phyloP scores from a whole-genome alignment of 495 filamentous ascomycete species.

The Articulospora tetracladia region DNA sequence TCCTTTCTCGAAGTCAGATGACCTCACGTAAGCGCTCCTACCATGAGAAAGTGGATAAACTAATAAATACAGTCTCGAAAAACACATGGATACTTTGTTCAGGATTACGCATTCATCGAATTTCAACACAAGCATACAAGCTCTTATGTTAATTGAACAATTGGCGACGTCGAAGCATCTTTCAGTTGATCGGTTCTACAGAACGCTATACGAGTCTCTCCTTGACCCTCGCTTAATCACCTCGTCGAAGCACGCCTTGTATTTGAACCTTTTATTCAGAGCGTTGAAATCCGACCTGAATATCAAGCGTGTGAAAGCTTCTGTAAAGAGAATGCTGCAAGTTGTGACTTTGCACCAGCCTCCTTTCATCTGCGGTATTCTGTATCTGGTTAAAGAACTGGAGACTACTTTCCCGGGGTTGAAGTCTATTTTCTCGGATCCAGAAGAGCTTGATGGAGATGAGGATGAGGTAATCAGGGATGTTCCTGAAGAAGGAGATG shows the following conservation, averaged over 20 bases:
- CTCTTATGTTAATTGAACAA: conserved; percentile 93
- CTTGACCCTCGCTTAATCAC: conserved; percentile 81
- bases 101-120: conserved; percentile 94
- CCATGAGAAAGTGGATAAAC: conserved; percentile 14
- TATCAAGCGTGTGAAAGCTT: conserved; percentile 87
- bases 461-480: conserved; percentile 66
- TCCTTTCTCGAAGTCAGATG: conserved; percentile 81
- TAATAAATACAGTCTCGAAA: conserved; percentile 55
- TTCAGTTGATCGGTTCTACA: conserved; percentile 84
- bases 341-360: conserved; percentile 84
- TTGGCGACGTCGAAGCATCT: conserved; percentile 72
- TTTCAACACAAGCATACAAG: conserved; percentile 97
- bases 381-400: conserved; percentile 83
- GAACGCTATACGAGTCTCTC: conserved; percentile 91
- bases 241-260: conserved; percentile 92
- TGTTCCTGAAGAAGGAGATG: conserved; percentile 45
- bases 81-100: conserved; percentile 90
- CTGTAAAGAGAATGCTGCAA: conserved; percentile 88
- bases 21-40: conserved; percentile 53
- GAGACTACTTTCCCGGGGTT: conserved; percentile 71
- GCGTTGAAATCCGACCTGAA: conserved; percentile 83
- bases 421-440: conserved; percentile 64
- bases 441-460: conserved; percentile 65
- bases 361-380: conserved; percentile 81
- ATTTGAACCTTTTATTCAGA: conserved; percentile 87